Evolutionary conservation across 2,329 filamentous ascomycete genomes (phyloP).

Genomic region (Bisporella sp.): DNA sequence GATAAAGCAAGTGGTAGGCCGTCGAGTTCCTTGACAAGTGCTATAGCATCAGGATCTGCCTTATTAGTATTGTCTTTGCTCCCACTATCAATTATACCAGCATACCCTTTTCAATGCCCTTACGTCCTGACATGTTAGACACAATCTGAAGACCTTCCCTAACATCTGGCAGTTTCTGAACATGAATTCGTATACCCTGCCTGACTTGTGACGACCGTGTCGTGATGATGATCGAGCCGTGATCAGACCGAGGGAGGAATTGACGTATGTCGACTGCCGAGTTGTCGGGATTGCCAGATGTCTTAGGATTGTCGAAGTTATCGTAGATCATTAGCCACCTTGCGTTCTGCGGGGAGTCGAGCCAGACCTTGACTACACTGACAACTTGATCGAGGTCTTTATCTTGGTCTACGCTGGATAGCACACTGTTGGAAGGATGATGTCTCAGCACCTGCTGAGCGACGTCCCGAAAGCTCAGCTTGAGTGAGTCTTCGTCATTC

Average conservation of each 20-base stretch:
- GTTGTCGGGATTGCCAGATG: background rate
- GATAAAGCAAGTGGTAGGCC: constrained; percentile 3
- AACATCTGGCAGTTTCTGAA: constrained; percentile 10
- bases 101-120: constrained; percentile 17
- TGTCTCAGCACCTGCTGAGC: background rate
- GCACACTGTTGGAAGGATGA: background rate
- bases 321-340: constrained; percentile 24
- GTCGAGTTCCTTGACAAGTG: constrained; percentile 6
- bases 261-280: constrained; percentile 5
- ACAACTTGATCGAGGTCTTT: no score
- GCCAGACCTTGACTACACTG: no score
- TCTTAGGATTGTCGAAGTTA: constrained; percentile 32
- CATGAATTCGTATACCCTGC: background rate
- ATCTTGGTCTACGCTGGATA: no score
- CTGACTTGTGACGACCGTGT: background rate
- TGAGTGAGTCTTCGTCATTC: no score
- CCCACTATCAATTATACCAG: constrained; percentile 6
- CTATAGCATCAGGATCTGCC: constrained; percentile 6
- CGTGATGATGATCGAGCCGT: constrained; percentile 13
- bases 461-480: no score
- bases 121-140: constrained; percentile 15
- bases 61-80: background rate
- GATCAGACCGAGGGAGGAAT: constrained; percentile 7
- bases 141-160: constrained; percentile 16
- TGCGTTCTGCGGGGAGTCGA: constrained; percentile 30